Evolutionary conservation across 148 eudicot genomes (phyloP).

Genomic region (Rhododendron mucronatum): DNA sequence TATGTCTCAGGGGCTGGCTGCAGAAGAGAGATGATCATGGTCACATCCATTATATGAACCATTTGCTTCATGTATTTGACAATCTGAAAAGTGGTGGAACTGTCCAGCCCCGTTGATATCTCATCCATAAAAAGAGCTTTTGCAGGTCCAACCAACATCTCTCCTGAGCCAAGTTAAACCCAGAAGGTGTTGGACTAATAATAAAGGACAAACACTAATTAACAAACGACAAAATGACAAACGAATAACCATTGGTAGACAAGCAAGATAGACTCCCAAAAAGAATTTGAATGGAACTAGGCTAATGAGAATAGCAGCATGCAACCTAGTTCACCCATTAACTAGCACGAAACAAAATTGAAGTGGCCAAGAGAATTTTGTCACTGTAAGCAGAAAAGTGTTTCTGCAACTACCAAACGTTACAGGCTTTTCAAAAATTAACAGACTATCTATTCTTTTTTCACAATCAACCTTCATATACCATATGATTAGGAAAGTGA

Average conservation of each 20-base stretch:
- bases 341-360: background rate
- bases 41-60: slow-evolving; percentile 46
- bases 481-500: background rate
- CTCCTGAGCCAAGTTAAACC: slow-evolving; percentile 21
- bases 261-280: background rate
- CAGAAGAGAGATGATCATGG: slow-evolving; percentile 43
- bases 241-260: background rate
- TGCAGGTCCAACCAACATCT: slow-evolving; percentile 50
- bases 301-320: background rate
- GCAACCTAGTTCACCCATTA: background rate
- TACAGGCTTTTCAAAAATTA: background rate
- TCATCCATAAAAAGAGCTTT: slow-evolving; percentile 45
- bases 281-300: background rate
- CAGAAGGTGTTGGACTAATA: background rate
- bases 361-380: background rate
- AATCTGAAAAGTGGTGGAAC: slow-evolving; percentile 41
- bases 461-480: background rate
- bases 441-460: background rate
- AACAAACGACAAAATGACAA: background rate
- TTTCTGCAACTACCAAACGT: background rate
- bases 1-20: slow-evolving; percentile 48
- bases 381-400: background rate
- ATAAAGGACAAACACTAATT: background rate
- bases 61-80: slow-evolving; percentile 37
- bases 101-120: slow-evolving; percentile 44